Evolutionary conservation across 345 rosid species (phyloP), one percentile per base, ranked within the genome.

Genomic region (Populus nigra): DNA sequence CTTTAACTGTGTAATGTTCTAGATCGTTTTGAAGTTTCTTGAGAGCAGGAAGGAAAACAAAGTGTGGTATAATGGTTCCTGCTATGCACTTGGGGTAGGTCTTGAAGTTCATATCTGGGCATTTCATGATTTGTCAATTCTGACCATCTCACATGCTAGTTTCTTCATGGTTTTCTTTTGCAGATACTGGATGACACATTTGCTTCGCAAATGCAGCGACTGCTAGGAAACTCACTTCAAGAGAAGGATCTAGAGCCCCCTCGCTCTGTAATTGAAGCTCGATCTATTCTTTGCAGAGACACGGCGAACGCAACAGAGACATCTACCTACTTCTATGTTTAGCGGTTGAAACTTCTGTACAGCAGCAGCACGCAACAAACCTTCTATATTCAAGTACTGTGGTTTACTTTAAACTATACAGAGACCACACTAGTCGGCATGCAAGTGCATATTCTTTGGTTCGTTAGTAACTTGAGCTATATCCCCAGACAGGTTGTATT

Each of bases 31-130:
- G 81, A 96, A 94, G 87, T 96, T 94, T 85, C 97, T 96, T 11
- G 98, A 94, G 75, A 93, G 97, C 73, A 90, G 98, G 83, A 96
- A 96, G 80, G 99, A 96, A 79, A 96, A 96, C 78, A 88, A 89
- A 80, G 89, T 87, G 15, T 91, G 98, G 84, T 94, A 96, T 78
- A 96, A 92, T 76, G 99, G 97, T 81, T 93, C 98, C 16, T 96
- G 88, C 80, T 89, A 86, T 84, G 97, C 92, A 76, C 93, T 94
- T 25, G 98, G 96, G 89, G 99, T 94, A 89, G 87, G 91, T 81
- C 29, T 47, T 13, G 50, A 18, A 47, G 50, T 13, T 47, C 18
- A 47, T 47, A 13, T 47, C 50, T 47, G 18, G 50, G 50, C 5
- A 12, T 65, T 20, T 68, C n/a, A 6, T 73, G 35, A 11, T 78